Evolutionary conservation across 345 rosid species (phyloP).

Genomic region (Citrus mangshanensis): DNA sequence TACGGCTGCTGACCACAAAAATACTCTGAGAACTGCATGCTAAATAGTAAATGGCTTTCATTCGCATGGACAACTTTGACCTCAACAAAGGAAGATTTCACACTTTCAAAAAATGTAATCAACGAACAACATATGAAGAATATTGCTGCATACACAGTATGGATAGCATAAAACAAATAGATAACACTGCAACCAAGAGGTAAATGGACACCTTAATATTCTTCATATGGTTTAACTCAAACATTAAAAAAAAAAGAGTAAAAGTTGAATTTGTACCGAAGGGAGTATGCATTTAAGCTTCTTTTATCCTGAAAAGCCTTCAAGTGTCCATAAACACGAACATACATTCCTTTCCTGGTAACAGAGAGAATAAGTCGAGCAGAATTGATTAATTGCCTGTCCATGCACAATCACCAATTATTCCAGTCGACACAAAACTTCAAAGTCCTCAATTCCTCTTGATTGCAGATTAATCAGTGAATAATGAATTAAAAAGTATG

Average conservation of each 20-base stretch:
- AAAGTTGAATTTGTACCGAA: constrained; percentile 45
- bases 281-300: constrained; percentile 64
- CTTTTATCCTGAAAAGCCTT: constrained; percentile 74
- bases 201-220: background rate
- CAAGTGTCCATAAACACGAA: constrained; percentile 78
- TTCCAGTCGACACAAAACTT: background rate
- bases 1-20: background rate
- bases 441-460: background rate
- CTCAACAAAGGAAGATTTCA: background rate
- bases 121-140: background rate
- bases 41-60: background rate
- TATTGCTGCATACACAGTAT: background rate
- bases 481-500: background rate
- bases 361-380: background rate
- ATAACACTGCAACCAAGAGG: background rate
- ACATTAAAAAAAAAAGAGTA: background rate
- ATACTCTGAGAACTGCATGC: background rate
- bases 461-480: background rate
- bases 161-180: background rate
- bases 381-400: constrained; percentile 1
- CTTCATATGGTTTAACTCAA: background rate
- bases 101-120: background rate
- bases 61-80: background rate
- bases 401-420: background rate
- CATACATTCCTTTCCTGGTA: constrained; percentile 77